Conservation (phyloP, 2,329 filamentous ascomycete genomes). For the Hirsutella minnesotensis region DNA sequence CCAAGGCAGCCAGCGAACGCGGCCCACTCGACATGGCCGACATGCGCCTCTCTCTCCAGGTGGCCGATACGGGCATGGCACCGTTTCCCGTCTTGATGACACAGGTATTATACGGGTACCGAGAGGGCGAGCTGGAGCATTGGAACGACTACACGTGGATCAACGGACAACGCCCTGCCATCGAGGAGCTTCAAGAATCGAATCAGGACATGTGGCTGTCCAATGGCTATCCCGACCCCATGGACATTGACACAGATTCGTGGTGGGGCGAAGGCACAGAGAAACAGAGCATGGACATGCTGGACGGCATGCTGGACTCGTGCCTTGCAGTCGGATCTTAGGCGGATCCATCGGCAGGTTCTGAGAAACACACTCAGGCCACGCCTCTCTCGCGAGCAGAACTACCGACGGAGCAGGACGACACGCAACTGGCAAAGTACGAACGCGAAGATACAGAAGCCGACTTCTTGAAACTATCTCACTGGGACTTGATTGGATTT, state of each 20-base stretch:
- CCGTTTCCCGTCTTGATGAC: constrained; percentile 67
- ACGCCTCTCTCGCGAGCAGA: too few species aligned
- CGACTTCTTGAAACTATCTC: too few species aligned
- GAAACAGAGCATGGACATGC: constrained; percentile 33
- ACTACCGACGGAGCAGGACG: too few species aligned
- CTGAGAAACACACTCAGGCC: too few species aligned
- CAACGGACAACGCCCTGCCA: constrained; percentile 21
- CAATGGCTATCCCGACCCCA: constrained; percentile 42
- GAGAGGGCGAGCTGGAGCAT: constrained; percentile 64
- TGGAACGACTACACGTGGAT: constrained; percentile 49
- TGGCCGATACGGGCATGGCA: constrained; percentile 64
- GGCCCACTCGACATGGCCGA: constrained; percentile 68
- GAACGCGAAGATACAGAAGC: too few species aligned
- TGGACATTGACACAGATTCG: constrained; percentile 47
- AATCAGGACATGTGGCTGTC: constrained; percentile 19
- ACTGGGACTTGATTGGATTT: too few species aligned
- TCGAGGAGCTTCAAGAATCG: constrained; percentile 15
- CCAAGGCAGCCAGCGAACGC: constrained; percentile 61
- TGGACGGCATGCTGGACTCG: constrained; percentile 47
- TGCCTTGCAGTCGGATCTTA: constrained; percentile 35
- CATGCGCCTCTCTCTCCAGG: constrained; percentile 60
- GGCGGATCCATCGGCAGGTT: not conserved
- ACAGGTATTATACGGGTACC: constrained; percentile 56
- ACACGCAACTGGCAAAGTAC: too few species aligned
- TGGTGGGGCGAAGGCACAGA: constrained; percentile 50